Base-by-base conservation (phyloP, 2,329 filamentous ascomycete genomes). In the Pyrenophora tritici-repentis region DNA sequence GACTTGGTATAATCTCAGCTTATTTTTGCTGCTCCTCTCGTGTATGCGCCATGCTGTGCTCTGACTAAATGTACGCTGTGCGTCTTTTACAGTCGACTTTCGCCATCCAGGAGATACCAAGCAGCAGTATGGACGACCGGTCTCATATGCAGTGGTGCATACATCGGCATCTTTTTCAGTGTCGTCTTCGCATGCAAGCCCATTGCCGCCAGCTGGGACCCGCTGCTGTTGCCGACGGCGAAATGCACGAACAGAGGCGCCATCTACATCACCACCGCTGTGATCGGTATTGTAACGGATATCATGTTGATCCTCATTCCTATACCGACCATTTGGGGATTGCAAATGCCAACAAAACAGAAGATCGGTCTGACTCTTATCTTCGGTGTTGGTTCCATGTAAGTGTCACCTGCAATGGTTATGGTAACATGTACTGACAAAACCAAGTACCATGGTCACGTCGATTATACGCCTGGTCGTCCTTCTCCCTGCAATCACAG, bases 121-220 rank as follows among this genome's bases (percentile, higher is more conserved):
- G n/a, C 39, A 3, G 46, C 50, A 7, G 55, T 62, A n/a, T 56
- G 47, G 40, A 36, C 32, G 7, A 62, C 56, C 16, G 39, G 59
- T 17, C 49, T 62, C 32, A 29, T 67, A 42, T 59, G 55, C 20
- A 36, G 62, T 12, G 55, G 56, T 13, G 55, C 55, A 26, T 62
- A 62, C 35, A 51, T 52, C 2, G 53, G 48, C n/a, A 52, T 63
- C n/a, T 61, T 63, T 34, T 65, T 67, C 48, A 54, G 54, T 33
- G 42, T 65, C 4, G 6, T 67, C 4, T 66, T 66, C 22, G 55
- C 64, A 12, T 67, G 63, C 38, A 49, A 46, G 20, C 64, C 61
- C 3, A 58, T 67, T 34, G 46, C 55, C 12, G 57, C 51, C 12
- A 61, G 53, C 29, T 66, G 58, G 56, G 53, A 67, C 41, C 51